Evolutionary conservation across 2,329 filamentous ascomycete genomes (phyloP).

Genomic region (Exophiala sp.): DNA sequence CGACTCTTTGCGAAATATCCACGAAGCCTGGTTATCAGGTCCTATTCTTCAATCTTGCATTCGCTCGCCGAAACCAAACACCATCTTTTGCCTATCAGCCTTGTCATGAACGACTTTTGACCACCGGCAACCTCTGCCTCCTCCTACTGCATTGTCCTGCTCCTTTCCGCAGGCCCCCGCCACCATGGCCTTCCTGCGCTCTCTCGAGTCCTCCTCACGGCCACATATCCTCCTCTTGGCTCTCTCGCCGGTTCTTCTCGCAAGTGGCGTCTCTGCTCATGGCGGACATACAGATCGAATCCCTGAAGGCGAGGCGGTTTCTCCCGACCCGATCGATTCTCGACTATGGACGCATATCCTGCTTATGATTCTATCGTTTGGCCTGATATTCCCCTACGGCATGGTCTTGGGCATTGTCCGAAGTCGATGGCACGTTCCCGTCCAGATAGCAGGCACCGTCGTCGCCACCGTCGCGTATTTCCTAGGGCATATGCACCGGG

Average conservation of each 20-base stretch:
- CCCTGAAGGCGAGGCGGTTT: constrained; percentile 62
- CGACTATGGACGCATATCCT: constrained; percentile 93
- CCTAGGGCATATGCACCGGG: constrained; percentile 83
- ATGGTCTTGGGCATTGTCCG: constrained; percentile 93
- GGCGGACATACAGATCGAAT: constrained; percentile 55
- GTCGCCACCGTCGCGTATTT: constrained; percentile 81
- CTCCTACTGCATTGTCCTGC: neutral
- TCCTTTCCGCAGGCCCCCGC: neutral
- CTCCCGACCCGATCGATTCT: constrained; percentile 70
- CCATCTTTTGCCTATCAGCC: neutral
- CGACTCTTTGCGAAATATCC: too few relatives aligned
- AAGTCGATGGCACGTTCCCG: constrained; percentile 88
- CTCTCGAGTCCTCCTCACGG: constrained; percentile 1
- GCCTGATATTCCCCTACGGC: constrained; percentile 83
- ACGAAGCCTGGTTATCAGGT: too few relatives aligned
- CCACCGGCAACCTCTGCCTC: constrained; percentile 5
- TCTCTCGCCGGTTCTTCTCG: constrained; percentile 29
- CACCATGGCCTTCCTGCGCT: constrained; percentile 13
- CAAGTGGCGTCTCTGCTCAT: constrained; percentile 40
- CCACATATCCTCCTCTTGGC: constrained; percentile 6
- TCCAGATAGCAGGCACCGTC: constrained; percentile 67
- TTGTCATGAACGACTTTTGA: constrained; percentile 10
- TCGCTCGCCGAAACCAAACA: neutral
- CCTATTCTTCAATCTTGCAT: neutral
- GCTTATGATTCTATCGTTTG: constrained; percentile 78